Evolutionary conservation across 805 yeast genomes (phyloP), one percentile per base, ranked within the genome.

Genomic region (Nakazawaea molendinolei): DNA sequence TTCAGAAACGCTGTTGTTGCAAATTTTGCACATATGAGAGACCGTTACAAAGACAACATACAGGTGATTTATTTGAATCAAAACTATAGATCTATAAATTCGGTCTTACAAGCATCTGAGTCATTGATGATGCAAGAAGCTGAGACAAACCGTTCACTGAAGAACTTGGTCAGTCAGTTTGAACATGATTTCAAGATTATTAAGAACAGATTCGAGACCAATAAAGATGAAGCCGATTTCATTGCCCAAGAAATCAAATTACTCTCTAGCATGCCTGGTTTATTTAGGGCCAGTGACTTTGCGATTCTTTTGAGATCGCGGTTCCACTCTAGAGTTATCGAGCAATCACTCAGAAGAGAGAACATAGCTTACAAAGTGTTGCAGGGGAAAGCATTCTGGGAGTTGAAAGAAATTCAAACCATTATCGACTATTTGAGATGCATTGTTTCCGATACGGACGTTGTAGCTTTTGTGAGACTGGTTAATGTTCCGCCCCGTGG

Each of bases 311-410:
- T 83, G 2, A 58, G 97, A 28, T 65, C 86, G 0, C 68, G 80
- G 8, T 67, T 64, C 43, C 76, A 74, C 45, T 74, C 86, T 0
- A 59, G 82, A 34, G 64, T 57, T 4, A 60, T 87, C 7, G 96
- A 87, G 50, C 69, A 68, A 22, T 81, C 74, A 14, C 58, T 90
- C 17, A 63, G 74, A 1, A 65, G 59, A 32, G 53, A 56, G 3
- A 61, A 70, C 4, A 68, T 87, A 2, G 87, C 92, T 0, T 83
- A 84, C 48, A 57, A 60, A 7, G 69, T 87, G 40, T 65, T 82
- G 0, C 78, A 79, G 35, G 96, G 96, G 0, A 65, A 65, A 29
- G 79, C 86, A 1, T 84, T 86, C 48, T 85, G 94, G 90, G 86
- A 82, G 27, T 56, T 80, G 27, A 73, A 71, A 38, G 95, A 85